Evolutionary conservation across 257 asterid genomes (phyloP).

Genomic region (Solanum chilense): DNA sequence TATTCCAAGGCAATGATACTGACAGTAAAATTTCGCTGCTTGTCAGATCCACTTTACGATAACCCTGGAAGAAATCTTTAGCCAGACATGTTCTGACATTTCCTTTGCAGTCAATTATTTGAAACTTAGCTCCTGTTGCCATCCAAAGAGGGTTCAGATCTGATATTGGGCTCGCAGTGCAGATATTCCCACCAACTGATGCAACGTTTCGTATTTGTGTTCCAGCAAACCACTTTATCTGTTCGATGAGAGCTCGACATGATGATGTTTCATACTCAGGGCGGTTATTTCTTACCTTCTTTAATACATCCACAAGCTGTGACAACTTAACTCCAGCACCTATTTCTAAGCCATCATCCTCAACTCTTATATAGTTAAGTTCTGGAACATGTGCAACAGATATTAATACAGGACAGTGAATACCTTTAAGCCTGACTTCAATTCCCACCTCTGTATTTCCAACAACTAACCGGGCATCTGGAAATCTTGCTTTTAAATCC

Average conservation of each 20-base stretch:
- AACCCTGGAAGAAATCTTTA: constrained; percentile 63
- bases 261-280: constrained; percentile 58
- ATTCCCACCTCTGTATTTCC: constrained; percentile 94
- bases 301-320: constrained; percentile 46
- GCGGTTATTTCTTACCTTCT: constrained; percentile 30
- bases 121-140: constrained; percentile 70
- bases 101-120: constrained; percentile 52
- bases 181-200: constrained; percentile 91
- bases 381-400: constrained; percentile 66
- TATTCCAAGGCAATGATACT: constrained; percentile 78
- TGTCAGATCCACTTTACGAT: constrained; percentile 78
- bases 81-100: constrained; percentile 53
- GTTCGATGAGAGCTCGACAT: constrained; percentile 66
- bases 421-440: constrained; percentile 72
- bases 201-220: constrained; percentile 78
- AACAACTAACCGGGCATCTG: constrained; percentile 62
- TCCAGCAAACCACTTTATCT: constrained; percentile 95
- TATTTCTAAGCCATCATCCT: constrained; percentile 75
- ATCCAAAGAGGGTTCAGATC: constrained; percentile 96
- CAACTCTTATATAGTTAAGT: constrained; percentile 43
- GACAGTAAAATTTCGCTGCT: constrained; percentile 68
- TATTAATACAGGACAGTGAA: constrained; percentile 63
- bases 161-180: constrained; percentile 98
- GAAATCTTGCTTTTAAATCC: constrained; percentile 52
- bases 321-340: constrained; percentile 89